phyloP scores from a whole-genome alignment of 75 land plant species.

The Picea glauca region DNA sequence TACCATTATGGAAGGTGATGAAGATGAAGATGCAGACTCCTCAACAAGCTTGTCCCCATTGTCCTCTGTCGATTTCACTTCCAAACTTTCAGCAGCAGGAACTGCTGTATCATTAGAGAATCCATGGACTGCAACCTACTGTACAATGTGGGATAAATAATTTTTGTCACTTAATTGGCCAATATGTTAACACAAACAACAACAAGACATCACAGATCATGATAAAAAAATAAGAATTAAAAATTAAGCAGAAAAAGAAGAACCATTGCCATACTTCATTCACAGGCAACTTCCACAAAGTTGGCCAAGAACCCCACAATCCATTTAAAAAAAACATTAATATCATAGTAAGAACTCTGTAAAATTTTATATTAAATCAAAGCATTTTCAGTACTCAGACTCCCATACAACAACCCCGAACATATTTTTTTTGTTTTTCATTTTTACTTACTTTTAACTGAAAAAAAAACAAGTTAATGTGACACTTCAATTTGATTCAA shows the following conservation, averaged over 20 bases:
- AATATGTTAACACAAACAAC: background rate
- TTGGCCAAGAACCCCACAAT: background rate
- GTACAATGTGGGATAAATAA: background rate
- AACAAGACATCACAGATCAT: background rate
- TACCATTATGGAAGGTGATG: constrained; percentile 17
- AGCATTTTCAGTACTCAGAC: too few species aligned
- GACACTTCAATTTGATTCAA: too few species aligned
- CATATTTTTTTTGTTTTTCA: too few species aligned
- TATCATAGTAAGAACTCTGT: background rate
- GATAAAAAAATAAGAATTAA: too few species aligned
- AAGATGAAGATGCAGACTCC: constrained; percentile 9
- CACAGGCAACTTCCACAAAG: constrained; percentile 7
- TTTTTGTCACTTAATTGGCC: background rate
- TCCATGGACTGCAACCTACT: constrained; percentile 35
- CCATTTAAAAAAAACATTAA: background rate
- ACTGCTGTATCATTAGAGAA: constrained; percentile 25
- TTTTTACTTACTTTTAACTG: too few species aligned
- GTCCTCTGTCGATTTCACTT: constrained; percentile 8
- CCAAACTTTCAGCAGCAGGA: constrained; percentile 11
- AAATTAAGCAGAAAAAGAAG: background rate
- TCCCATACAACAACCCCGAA: too few species aligned
- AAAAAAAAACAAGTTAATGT: too few species aligned
- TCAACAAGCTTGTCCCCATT: constrained; percentile 21
- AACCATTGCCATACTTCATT: background rate
- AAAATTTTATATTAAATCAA: background rate